phyloP scores from a whole-genome alignment of 2,329 filamentous ascomycete genomes.

The Claviceps lovelessii region DNA sequence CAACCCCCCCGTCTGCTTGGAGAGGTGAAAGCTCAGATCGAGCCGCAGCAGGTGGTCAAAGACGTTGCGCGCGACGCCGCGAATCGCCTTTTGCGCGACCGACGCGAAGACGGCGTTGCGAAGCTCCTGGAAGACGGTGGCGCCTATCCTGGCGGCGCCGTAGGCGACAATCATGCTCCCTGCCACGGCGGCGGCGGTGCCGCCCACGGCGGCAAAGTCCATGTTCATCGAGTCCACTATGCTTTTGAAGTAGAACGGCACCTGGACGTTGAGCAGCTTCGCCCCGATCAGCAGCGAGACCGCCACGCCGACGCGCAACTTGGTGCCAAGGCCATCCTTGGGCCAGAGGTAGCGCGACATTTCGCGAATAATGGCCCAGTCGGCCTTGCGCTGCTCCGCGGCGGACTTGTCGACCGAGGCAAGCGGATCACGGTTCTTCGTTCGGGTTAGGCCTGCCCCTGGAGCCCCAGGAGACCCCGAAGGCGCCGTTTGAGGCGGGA shows the following conservation, averaged over 20 bases:
- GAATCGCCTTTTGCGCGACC: constrained; percentile 92
- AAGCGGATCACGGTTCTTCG: constrained; percentile 18
- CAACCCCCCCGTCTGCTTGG: constrained; percentile 85
- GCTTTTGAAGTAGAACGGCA: constrained; percentile 97
- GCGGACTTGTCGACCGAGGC: constrained; percentile 34
- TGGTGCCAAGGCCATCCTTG: constrained; percentile 58
- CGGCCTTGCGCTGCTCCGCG: constrained; percentile 85
- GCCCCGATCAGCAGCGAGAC: constrained; percentile 71
- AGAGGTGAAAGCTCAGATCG: constrained; percentile 86
- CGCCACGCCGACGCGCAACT: constrained; percentile 73
- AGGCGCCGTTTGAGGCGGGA: constrained; percentile 1
- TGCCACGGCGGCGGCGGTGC: constrained; percentile 75
- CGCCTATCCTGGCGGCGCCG: constrained; percentile 73
- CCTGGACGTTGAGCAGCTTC: constrained; percentile 93
- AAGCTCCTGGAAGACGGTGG: constrained; percentile 81
- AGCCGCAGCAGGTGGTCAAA: constrained; percentile 80
- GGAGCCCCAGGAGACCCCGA: background rate
- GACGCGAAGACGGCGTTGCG: constrained; percentile 94
- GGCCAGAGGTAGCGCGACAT: constrained; percentile 97
- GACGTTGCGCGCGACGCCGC: constrained; percentile 78
- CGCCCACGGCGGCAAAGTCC: constrained; percentile 73
- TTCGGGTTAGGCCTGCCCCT: constrained; percentile 7
- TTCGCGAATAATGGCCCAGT: constrained; percentile 97
- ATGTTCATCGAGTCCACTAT: constrained; percentile 98
- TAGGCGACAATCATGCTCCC: constrained; percentile 91